Base-by-base conservation (phyloP, 1,284 basidiomycete genomes). In the Cryptococcus hybrid region DNA sequence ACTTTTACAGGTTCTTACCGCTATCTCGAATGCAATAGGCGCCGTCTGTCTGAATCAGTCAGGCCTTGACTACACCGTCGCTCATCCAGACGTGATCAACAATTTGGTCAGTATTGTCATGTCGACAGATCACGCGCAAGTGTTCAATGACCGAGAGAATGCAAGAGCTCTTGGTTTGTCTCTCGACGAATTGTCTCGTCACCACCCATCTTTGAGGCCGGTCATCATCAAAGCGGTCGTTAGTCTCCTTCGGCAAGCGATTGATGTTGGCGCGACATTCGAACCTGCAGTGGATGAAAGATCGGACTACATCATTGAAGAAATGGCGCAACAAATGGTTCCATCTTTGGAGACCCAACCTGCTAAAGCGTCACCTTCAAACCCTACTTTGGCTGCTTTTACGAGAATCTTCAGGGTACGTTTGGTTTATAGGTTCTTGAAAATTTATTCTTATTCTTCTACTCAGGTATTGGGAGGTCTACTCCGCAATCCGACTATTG, bases 11-110 rank as follows among this genome's bases (percentile, higher is more conserved):
- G 88, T 97, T 53, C 86, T 99, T 52, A 88, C 89, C 80, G 86
- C 93, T 0, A 86, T 98, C 55, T 90, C 94, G 0, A 95, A 95
- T 68, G 95, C 93, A n/a, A 86, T 99, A 54, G 94, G 95, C 39
- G 96, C 96, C 0, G 82, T 99, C 46, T 99, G 95, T 74, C 84
- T 99, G 55, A 99, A 99, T 71, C 87, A 91, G 65, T 81, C 84
- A 3, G 96, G 96, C 2, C 86, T 96, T 66, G 85, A 90, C 42
- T 88, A 91, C 67, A 84, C 97, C 44, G 79, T 86, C 12, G 83
- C 84, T 8, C 86, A 88, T 48, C 88, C 89, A 1, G 84, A 83
- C 54, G 86, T 97, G 59, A 89, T 99, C 64, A 86, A 86, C 7
- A 85, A 86, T 51, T 85, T 98, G 52, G 89, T 99, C 72, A 82